Evolutionary conservation across 768 basidiomycete genomes (phyloP), one percentile per base, ranked within the genome.

Genomic region (Candolleomyces aberdarensis): DNA sequence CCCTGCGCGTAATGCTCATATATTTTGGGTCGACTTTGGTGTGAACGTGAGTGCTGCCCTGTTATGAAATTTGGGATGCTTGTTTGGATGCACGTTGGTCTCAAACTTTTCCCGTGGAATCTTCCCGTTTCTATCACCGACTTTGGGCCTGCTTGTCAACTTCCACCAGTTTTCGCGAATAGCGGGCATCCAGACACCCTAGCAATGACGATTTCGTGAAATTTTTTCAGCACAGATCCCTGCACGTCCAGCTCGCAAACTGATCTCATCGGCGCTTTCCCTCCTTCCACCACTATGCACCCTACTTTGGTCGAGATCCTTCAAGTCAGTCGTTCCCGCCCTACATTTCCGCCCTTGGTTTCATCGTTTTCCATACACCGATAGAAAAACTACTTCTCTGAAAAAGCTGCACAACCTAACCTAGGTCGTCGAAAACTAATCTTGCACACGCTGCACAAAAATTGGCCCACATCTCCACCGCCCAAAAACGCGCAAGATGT

Each of bases 211-310:
- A 2, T 43, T 43, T 43, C 5, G 13, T 43, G 41, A 43, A 43
- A 13, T 43, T 49, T n/a, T n/a, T n/a, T n/a, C 26, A 26, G 3
- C 26, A 26, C 26, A 26, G 26, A 26, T 26, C 26, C 3, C 26
- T 26, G 26, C 26, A 26, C 26, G 26, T 26, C 26, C 26, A 26
- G 26, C 3, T 26, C 48, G 15, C n/a, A 49, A 49, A n/a, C 22
- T 2, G 10, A 29, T 29, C 39, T 41, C 48, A 49, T 49, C 48
- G 48, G 48, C 48, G 48, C 48, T 49, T 9, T 19, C 10, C 39
- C 1, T 6, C 13, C 53, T 32, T 29, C 51, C 31, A n/a, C 51
- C 47, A 50, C 57, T 7, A 58, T 58, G 57, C 57, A 58, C 57
- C 47, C 26, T 2, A 11, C 43, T 14, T 32, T 59, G 43, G 52